phyloP scores from a whole-genome alignment of 176 grass and related monocot genomes.

The Oryza rufipogon region DNA sequence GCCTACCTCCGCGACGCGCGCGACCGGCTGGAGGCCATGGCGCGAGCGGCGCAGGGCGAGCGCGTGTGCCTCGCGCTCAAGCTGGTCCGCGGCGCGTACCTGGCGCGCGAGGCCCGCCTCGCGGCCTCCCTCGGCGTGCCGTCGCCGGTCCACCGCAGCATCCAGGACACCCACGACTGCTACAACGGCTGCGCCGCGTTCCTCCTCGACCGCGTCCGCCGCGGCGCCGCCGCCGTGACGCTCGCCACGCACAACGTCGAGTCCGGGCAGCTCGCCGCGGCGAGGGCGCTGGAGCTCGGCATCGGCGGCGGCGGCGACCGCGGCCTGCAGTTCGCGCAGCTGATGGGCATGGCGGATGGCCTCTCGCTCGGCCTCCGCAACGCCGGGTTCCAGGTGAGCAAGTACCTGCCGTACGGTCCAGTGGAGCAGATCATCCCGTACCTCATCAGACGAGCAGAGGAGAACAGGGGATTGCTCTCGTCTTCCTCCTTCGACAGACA shows the following conservation, averaged over 20 bases:
- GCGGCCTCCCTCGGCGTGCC: conserved; percentile 66
- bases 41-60: conserved; percentile 44
- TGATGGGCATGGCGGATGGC: conserved; percentile 98
- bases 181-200: conserved; percentile 81
- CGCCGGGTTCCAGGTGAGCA: conserved; percentile 86
- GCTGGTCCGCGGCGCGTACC: conserved; percentile 91
- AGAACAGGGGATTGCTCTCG: conserved; percentile 91
- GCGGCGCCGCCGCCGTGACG: conserved; percentile 55
- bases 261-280: conserved; percentile 66
- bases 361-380: conserved; percentile 77
- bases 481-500: conserved; percentile 64
- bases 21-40: conserved; percentile 64
- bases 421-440: conserved; percentile 94
- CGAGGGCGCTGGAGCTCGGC: conserved; percentile 68
- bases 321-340: conserved; percentile 88
- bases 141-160: conserved; percentile 71
- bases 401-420: conserved; percentile 93
- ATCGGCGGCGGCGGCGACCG: conserved; percentile 57
- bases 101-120: conserved; percentile 66
- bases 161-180: conserved; percentile 82
- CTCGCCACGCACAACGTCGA: conserved; percentile 89
- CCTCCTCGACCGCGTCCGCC: conserved; percentile 75
- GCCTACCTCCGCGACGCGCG: conserved; percentile 82
- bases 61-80: conserved; percentile 71
- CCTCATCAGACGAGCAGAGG: conserved; percentile 88